Conservation (phyloP, 352 stramenopile species). For the Peronospora belbahrii region DNA sequence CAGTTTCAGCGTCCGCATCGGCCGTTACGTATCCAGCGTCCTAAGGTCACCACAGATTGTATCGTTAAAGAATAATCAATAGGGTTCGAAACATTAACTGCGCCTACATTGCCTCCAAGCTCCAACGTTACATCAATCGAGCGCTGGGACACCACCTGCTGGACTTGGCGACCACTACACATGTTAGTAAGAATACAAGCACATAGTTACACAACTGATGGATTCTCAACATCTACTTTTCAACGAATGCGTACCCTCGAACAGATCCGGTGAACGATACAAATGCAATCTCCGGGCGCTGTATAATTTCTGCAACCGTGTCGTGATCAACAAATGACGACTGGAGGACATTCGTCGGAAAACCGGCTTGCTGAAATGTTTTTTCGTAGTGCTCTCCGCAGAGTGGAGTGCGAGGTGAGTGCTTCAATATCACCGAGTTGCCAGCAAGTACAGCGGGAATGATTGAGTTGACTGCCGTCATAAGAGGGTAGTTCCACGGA, state of each 20-base stretch:
- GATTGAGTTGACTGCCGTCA: constrained; percentile 83
- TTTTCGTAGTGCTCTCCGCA: constrained; percentile 68
- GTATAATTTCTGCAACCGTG: constrained; percentile 60
- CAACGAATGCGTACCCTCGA: constrained; percentile 32
- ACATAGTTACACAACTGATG: neutral
- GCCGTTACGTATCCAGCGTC: constrained; percentile 69
- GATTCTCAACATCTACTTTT: neutral
- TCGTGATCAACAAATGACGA: constrained; percentile 60
- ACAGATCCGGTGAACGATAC: constrained; percentile 84
- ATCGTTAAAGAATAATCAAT: neutral
- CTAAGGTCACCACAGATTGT: constrained; percentile 15
- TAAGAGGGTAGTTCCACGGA: constrained; percentile 82
- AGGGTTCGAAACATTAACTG: neutral
- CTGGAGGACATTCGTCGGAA: constrained; percentile 57
- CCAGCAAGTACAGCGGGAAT: constrained; percentile 74
- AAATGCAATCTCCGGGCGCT: constrained; percentile 58
- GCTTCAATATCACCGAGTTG: constrained; percentile 77
- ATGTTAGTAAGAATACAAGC: neutral
- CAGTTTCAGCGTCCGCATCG: constrained; percentile 55
- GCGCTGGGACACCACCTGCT: constrained; percentile 40
- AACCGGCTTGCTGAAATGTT: constrained; percentile 59
- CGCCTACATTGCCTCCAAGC: constrained; percentile 67
- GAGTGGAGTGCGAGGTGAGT: constrained; percentile 71
- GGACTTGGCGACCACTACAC: constrained; percentile 60
- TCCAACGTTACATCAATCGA: constrained; percentile 81